Conservation (phyloP, 805 yeast genomes). For the Maudiozyma serrabonitensis region DNA sequence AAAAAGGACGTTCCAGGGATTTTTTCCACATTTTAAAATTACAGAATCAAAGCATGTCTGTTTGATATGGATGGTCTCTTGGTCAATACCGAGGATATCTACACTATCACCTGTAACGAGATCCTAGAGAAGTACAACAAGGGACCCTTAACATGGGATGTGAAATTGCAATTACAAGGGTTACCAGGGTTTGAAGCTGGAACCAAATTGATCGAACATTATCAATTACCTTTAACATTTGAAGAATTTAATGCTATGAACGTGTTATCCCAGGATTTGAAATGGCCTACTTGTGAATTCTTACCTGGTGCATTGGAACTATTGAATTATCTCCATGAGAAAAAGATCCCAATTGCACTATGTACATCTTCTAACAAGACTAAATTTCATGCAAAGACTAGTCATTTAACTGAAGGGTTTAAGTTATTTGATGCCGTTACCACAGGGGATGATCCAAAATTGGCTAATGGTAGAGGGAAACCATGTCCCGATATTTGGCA, state of each 20-base stretch:
- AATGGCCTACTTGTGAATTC: conserved; percentile 58
- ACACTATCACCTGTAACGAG: conserved; percentile 68
- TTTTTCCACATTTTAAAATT: background rate
- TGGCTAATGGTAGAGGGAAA: conserved; percentile 81
- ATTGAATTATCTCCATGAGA: conserved; percentile 40
- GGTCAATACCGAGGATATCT: conserved; percentile 84
- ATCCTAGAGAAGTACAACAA: conserved; percentile 58
- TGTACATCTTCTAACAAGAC: conserved; percentile 72
- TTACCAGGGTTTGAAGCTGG: conserved; percentile 77
- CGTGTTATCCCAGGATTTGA: conserved; percentile 37
- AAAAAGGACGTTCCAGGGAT: background rate
- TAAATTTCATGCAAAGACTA: conserved; percentile 65
- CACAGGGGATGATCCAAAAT: conserved; percentile 81
- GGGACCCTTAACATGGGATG: conserved; percentile 83
- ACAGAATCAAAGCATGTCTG: conserved; percentile 26
- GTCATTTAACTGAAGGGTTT: conserved; percentile 55
- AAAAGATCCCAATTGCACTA: conserved; percentile 68
- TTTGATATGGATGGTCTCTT: conserved; percentile 91
- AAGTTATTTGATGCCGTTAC: conserved; percentile 61
- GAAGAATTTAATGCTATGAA: conserved; percentile 52
- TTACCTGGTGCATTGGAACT: conserved; percentile 82
- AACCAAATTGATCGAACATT: conserved; percentile 53
- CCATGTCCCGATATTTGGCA: conserved; percentile 93
- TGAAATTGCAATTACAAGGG: conserved; percentile 82
- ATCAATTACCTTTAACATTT: conserved; percentile 55